Percentiles rank a stretch among this genome's conserved stretches.
Evolutionary conservation across 257 asterid genomes (phyloP).

Genomic region (Salvia rosmarinus): DNA sequence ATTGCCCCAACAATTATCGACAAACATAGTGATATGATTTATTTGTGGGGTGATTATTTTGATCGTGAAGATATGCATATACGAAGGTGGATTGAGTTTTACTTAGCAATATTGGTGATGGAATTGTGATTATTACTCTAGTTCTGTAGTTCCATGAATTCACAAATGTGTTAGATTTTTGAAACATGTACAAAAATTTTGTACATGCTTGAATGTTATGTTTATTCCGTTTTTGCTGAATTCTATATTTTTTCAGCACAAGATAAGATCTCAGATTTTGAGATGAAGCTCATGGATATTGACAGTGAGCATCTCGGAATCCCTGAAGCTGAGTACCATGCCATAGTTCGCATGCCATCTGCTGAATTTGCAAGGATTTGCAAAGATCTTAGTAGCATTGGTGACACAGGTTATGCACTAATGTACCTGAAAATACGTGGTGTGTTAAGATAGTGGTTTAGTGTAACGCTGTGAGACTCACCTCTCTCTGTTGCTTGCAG

Average conservation of each 20-base stretch:
- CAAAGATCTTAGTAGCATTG: constrained; percentile 69
- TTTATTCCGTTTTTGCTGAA: neutral
- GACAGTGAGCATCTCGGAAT: constrained; percentile 73
- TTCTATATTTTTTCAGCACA: constrained; percentile 43
- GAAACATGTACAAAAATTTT: neutral
- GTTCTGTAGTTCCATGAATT: neutral
- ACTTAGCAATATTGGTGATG: no score
- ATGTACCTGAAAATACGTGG: neutral
- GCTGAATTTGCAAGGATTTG: constrained; percentile 63
- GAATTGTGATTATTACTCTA: neutral
- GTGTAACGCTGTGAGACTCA: neutral
- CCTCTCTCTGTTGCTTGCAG: constrained; percentile 41
- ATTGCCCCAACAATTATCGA: neutral
- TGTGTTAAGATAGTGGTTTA: neutral
- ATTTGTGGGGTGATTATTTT: neutral
- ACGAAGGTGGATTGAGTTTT: neutral
- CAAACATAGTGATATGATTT: neutral
- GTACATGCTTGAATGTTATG: neutral
- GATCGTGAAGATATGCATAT: neutral
- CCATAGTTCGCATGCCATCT: constrained; percentile 71
- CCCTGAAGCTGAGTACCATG: constrained; percentile 70
- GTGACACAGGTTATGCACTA: constrained; percentile 53
- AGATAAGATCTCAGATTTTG: constrained; percentile 69
- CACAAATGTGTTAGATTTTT: neutral
- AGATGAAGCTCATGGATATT: constrained; percentile 72